Base-by-base conservation (phyloP, 2,329 filamentous ascomycete species). In the Pseudogymnoascus sp. region DNA sequence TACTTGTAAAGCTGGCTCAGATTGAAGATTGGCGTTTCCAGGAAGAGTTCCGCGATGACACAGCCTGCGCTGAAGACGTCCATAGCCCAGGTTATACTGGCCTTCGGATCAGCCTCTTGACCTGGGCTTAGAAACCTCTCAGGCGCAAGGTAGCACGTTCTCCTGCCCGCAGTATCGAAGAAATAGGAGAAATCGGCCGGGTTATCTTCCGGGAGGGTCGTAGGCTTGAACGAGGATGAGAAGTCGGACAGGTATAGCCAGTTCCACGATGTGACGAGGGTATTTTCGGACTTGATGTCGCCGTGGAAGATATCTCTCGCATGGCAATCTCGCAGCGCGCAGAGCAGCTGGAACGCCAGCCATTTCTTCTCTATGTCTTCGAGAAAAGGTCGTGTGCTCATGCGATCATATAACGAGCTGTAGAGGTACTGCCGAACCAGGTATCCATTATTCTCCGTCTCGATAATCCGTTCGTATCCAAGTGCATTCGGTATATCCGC, bases 311-410 rank as follows among this genome's bases (percentile, higher is more conserved):
- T 82, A 69, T 95, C 90, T 55, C 89, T 84, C 29, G 89, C 82
- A 74, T 99, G 94, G 70, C 91, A 97, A 75, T 99, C 95, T 62
- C 92, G 87, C 63, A 99, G 79, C 2, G 91, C 92, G 74, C 92
- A 97, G 9, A 99, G 82, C 2, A 99, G 83, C 77, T 99, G 94
- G 70, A 96, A 99, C 0, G 93, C 90, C 59, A 99, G 83, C 94
- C 94, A 99, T 78, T 96, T 97, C 81, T 97, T 97, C 75, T 99
- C 94, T 67, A 99, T 94, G 67, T 96, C 91, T 75, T 99, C 95
- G 8, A 97, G 80, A 69, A 99, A 99, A 0, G 94, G 95, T 6
- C 95, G 86, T 7, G 94, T 99, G 75, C 94, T 96, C 75, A 99
- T 86, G 61, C 94, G 90, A 77, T 99, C 94, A 77, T 99, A 99